Evolutionary conservation across 2,329 filamentous ascomycete genomes (phyloP), one percentile per base, ranked within the genome.

Genomic region (Paraconiothyrium sp.): DNA sequence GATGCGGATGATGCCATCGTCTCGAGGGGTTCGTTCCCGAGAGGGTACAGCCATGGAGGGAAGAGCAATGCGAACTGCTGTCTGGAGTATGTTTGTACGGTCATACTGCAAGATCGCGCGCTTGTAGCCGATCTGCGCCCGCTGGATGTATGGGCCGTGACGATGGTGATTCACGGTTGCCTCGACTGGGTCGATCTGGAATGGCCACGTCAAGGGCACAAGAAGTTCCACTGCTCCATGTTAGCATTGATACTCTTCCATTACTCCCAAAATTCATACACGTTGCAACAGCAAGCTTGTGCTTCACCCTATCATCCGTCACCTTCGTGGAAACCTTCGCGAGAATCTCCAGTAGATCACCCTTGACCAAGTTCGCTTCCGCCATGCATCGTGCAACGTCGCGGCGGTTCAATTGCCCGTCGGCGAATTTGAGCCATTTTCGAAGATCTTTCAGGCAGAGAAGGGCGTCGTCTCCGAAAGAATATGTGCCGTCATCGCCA

Each of bases 131-230:
- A 97, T 86, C 76, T 98, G 95, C 0, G 92, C 91, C 59, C 97
- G 86, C 77, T 95, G 91, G 22, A 99, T 85, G 58, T 95, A 95
- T 1, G 95, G 93, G 44, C 94, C 87, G 80, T 99, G 95, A 60
- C 93, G 88, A 76, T 97, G 91, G 77, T 98, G 93, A 76, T 99
- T 98, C 70, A 93, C 84, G 4, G 93, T 98, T 87, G 95, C 94
- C 72, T 91, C 87, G 61, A 91, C 89, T 64, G 88, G 84, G 62
- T 94, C 89, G 68, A 89, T 87, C 64, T 97, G 92, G 72, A 97
- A 85, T 0, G 95, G 94, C 94, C 94, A 98, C 20, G 95, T 99
- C 72, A 99, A 81, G 4, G 94, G 93, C 1, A 97, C 92, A 74
- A 99, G 86, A 51, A 99, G 83, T 80, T 99, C 94, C 79, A 97